A percentile compares a stretch with the other conserved stretches of the same genome.
These are phyloP conservation scores for Cardiospermum halicacabum DNA, from an alignment of 345 rosid genomes.

Conservation along the genomic window DNA sequence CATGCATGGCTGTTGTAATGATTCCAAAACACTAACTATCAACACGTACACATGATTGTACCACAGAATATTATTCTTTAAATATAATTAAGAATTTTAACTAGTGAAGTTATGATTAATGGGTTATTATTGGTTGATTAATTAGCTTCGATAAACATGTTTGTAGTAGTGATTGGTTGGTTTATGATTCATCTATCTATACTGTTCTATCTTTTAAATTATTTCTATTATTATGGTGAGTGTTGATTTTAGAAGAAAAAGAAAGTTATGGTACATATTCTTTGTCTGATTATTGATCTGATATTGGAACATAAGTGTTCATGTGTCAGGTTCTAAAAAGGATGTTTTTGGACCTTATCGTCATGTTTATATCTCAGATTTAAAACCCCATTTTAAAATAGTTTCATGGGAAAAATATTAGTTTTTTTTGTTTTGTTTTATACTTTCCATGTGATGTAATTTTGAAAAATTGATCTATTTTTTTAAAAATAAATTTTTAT, in stretches of 20 bases:
- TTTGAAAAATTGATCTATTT: too few species aligned
- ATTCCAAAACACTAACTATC: neutral
- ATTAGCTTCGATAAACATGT: neutral
- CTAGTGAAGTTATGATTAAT: too few species aligned
- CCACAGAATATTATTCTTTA: conserved; percentile 6
- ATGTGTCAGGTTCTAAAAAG: conserved; percentile 14
- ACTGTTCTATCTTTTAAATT: too few species aligned
- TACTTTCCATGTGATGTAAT: too few species aligned
- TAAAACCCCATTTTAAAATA: too few species aligned
- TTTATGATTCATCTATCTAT: neutral
- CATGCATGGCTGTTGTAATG: too few species aligned
- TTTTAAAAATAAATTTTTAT: too few species aligned
- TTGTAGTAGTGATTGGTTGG: too few species aligned
- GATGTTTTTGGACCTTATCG: conserved; percentile 3
- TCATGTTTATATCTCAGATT: too few species aligned
- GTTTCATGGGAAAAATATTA: too few species aligned
- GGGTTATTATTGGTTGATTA: neutral
- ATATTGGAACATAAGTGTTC: neutral
- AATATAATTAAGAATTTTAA: neutral
- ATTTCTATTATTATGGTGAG: neutral
- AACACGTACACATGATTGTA: neutral
- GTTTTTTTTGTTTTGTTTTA: too few species aligned
- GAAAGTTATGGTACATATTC: conserved; percentile 14
- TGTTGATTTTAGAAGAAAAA: neutral
- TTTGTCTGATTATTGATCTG: conserved; percentile 19